Evolutionary conservation across 257 asterid species (phyloP), one percentile per base, ranked within the genome.

Genomic region (Prunella vulgaris): DNA sequence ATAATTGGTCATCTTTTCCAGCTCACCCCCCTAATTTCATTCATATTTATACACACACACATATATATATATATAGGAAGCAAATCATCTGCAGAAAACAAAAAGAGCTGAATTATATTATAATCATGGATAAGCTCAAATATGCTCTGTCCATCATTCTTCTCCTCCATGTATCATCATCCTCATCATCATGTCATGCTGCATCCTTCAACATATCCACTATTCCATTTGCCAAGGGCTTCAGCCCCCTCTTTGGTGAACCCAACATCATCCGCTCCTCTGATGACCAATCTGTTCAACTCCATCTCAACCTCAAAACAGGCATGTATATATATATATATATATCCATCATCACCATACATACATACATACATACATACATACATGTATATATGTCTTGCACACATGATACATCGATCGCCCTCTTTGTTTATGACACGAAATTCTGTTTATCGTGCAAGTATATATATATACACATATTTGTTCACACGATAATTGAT

Each of bases 291-390:
- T 69, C 85, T 38, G 87, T 93, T 64, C 81, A 76, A 17, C 86
- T 93, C 67, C 95, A 87, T 73, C 98, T 93, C 80, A 86, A 90
- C 76, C 89, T 84, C 46, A 78, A 71, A 72, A 82, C 98, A 82
- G 98, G 98, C 78, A 82, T 30, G 78, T 5, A 40, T 0, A 32
- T 30, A 12, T 13, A 0, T 8, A 68, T 1, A 0, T 7, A 7
- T 9, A 37, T 10, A 2, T 6, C 7, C 48, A 37, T 1, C 4
- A 7, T 35, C 30, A 58, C 28, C 18, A 37, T 3, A 24, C 28
- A 25, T 30, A 1, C 17, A 44, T 10, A 37, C 13, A 37, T 37
- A 3, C 5, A 13, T 10, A 12, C 15, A 40, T 40, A 40, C 12
- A 33, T 33, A 33, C 7, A 7, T 33, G 10, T 27, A 4, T n/a